These are phyloP conservation scores for Solanum paucissectum DNA, from an alignment of 257 asterid genomes.

Conservation along the genomic window DNA sequence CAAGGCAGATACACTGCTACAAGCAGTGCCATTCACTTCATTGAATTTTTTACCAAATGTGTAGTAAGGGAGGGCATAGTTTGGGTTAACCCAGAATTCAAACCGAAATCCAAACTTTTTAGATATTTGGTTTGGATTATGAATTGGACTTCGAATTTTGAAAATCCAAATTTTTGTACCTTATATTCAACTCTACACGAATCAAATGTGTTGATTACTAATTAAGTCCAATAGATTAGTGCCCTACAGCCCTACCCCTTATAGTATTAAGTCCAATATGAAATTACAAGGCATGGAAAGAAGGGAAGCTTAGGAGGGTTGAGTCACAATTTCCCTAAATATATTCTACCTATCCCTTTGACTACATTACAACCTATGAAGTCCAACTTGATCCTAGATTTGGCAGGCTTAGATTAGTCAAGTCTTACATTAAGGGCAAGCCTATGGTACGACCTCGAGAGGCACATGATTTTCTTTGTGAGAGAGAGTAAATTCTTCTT, in stretches of 20 bases:
- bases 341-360: not conserved
- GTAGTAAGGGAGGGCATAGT: not conserved
- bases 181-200: not conserved
- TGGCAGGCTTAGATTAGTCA: not conserved
- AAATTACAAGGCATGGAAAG: not conserved
- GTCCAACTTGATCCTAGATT: not conserved
- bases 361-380: not conserved
- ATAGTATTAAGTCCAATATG: not conserved
- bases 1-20: not conserved
- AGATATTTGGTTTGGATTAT: not conserved
- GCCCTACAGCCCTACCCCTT: not conserved
- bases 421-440: not conserved
- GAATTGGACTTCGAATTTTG: not conserved
- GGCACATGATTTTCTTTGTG: not conserved
- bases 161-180: not conserved
- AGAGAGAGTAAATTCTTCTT: not conserved
- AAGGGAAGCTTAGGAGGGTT: not conserved
- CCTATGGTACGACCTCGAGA: not conserved
- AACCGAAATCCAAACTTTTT: not conserved
- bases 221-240: not conserved
- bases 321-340: not conserved
- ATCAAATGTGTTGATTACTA: not conserved
- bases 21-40: not conserved
- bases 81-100: not conserved
- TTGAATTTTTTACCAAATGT: not conserved